Conservation (phyloP, 495 filamentous ascomycete species). For the Podospora conica region DNA sequence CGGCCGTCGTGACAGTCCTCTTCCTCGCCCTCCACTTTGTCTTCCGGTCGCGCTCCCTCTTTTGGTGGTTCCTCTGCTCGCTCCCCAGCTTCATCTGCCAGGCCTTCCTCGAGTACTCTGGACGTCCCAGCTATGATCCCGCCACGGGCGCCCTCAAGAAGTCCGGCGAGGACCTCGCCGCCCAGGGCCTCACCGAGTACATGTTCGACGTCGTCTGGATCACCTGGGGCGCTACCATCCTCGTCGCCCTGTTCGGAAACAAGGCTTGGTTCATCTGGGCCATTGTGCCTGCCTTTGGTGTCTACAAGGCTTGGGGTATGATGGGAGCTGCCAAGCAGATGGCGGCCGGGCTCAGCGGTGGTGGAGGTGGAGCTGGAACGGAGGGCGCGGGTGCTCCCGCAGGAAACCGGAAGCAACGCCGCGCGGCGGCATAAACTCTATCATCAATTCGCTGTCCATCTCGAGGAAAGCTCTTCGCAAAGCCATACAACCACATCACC, state of each 20-base stretch:
- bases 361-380: constrained; percentile 17
- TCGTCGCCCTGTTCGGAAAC: constrained; percentile 65
- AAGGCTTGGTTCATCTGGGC: constrained; percentile 70
- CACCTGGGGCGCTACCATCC: constrained; percentile 64
- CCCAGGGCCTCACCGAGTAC: constrained; percentile 87
- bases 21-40: constrained; percentile 68
- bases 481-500: background rate
- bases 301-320: constrained; percentile 62
- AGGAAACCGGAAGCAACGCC: constrained; percentile 47
- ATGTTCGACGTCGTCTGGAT: constrained; percentile 97
- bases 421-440: constrained; percentile 25
- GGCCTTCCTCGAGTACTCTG: constrained; percentile 73
- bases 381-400: constrained; percentile 22
- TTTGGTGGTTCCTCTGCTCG: constrained; percentile 66
- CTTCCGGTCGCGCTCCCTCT: constrained; percentile 59
- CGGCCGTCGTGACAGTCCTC: constrained; percentile 59
- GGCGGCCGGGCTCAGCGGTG: constrained; percentile 43
- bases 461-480: background rate
- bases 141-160: constrained; percentile 60
- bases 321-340: constrained; percentile 60
- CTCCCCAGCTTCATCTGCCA: constrained; percentile 71
- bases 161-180: constrained; percentile 82
- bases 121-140: constrained; percentile 64
- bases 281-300: constrained; percentile 63
- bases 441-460: background rate